These are phyloP conservation scores for Nicotiana tomentosiformis DNA, from an alignment of 257 asterid species.

Conservation along the genomic window DNA sequence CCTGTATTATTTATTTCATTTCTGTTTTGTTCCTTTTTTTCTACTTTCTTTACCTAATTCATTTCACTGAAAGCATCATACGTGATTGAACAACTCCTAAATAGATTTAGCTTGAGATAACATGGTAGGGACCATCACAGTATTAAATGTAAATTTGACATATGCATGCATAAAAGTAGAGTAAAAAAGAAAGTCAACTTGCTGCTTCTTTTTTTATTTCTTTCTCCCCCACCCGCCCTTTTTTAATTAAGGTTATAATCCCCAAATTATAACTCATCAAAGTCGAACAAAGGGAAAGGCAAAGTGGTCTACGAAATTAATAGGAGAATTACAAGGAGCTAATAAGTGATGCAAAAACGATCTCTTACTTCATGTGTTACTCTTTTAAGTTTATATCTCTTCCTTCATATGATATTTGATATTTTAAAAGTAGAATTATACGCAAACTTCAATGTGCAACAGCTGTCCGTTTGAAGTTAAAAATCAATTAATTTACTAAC, in stretches of 20 bases:
- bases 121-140: slow-evolving; percentile 7
- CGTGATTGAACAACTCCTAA: background rate
- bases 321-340: background rate
- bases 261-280: background rate
- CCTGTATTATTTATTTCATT: background rate
- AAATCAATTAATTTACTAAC: no score
- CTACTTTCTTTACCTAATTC: background rate
- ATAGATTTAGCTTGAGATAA: background rate
- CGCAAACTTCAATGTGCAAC: no score
- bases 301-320: background rate
- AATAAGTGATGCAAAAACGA: background rate
- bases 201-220: background rate
- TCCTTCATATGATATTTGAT: no score
- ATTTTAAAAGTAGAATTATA: no score
- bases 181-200: background rate
- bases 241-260: background rate
- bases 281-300: background rate
- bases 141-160: background rate
- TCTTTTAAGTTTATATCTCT: background rate
- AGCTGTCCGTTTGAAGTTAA: no score
- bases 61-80: background rate
- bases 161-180: background rate
- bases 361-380: background rate
- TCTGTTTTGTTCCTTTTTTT: background rate
- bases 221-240: background rate